Evolutionary conservation across 139 green algal genomes (phyloP), one percentile per base, ranked within the genome.

Genomic region (Diplosphaera chodatii): DNA sequence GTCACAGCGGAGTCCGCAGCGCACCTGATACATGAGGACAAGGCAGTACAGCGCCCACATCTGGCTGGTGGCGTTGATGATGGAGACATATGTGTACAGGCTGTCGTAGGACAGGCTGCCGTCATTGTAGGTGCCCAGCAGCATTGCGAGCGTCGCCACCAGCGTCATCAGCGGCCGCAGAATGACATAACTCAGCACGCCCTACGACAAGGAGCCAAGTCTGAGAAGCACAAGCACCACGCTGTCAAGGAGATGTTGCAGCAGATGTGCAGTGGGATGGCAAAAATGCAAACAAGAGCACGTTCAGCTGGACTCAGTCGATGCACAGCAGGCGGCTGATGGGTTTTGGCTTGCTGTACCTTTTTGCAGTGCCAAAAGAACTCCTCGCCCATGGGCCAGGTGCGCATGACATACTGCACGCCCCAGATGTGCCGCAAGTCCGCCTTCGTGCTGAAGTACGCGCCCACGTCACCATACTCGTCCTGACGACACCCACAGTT

Each of bases 31-130:
- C 69, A 98, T 85, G 74, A 96, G 84, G 22, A 96, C 83, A 27
- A 98, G 83, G 83, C 92, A 98, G 80, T 98, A 98, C 33, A 98
- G 79, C 23, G 94, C 92, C 91, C 88, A 97, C 66, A 87, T 82
- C 84, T 96, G 91, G 16, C 85, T 90, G 48, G 88, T 83, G 75
- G 93, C 97, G 73, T 91, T 96, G 32, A 93, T 78, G 40, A 91
- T 64, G 0, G 80, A 74, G 6, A 93, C 77, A 77, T 96, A 98
- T 4, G 91, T 75, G 81, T 95, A 98, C 32, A 85, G 55, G 20
- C 40, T 56, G 48, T 72, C 72, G 48, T 40, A 64, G 65, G 40
- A 67, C 40, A 93, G 82, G 55, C 88, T 71, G 31, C 88, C 90
- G n/a, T 96, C 85, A 15, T 82, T 81, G 68, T 93, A 96, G 18